Conservation (phyloP, 345 rosid genomes). For the Syzygium aromaticum region DNA sequence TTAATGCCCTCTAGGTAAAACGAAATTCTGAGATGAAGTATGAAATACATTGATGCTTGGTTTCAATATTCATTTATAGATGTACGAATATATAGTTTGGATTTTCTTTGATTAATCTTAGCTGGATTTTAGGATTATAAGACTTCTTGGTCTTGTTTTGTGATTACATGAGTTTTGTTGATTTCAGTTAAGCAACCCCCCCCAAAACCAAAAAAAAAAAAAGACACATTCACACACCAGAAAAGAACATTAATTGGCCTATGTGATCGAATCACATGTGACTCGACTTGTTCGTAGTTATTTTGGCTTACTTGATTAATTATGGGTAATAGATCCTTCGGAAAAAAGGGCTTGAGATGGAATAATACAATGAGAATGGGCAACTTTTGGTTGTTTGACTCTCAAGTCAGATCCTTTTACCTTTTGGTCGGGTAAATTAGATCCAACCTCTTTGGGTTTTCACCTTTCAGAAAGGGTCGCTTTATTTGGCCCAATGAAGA, state of each 20-base stretch:
- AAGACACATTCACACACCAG: no score
- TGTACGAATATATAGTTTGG: background rate
- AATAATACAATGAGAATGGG: background rate
- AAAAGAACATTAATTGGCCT: background rate
- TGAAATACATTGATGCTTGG: background rate
- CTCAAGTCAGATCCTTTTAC: background rate
- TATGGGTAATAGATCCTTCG: background rate
- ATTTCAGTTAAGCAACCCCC: no score
- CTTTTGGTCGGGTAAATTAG: background rate
- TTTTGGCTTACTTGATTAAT: background rate
- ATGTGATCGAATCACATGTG: background rate
- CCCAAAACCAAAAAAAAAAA: no score
- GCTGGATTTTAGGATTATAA: background rate
- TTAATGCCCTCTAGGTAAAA: background rate
- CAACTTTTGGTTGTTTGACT: background rate
- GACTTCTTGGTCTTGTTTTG: background rate
- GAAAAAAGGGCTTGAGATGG: background rate
- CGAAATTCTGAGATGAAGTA: background rate
- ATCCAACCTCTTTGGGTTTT: background rate
- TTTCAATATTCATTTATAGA: background rate
- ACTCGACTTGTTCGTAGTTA: background rate
- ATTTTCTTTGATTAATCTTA: background rate
- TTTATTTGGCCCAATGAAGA: background rate
- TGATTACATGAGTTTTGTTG: background rate
- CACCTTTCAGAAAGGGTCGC: background rate